Percentiles rank a stretch among this genome's conserved stretches.
These are phyloP conservation scores for Pythium scleroteichum DNA, from an alignment of 352 stramenopile species.

Conservation along the genomic window DNA sequence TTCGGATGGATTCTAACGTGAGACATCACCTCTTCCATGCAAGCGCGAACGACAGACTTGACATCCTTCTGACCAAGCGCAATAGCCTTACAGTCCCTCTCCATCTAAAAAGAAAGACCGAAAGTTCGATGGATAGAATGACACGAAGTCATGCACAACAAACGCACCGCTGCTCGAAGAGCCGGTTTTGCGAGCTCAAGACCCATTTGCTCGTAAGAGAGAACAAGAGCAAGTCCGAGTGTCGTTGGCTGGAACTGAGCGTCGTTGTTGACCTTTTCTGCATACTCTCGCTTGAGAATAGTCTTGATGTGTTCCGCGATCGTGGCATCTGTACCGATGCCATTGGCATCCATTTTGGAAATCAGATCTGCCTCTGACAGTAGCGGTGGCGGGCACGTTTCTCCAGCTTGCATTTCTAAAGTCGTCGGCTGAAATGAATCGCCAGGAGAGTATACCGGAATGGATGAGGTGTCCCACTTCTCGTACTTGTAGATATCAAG, in stretches of 20 bases:
- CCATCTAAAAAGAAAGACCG: conserved; percentile 87
- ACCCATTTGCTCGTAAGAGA: conserved; percentile 93
- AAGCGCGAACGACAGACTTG: conserved; percentile 72
- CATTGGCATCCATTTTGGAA: conserved; percentile 93
- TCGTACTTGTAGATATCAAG: conserved; percentile 96
- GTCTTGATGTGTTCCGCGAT: conserved; percentile 99
- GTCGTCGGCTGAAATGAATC: conserved; percentile 75
- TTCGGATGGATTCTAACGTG: no score
- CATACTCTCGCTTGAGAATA: conserved; percentile 98
- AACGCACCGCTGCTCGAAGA: conserved; percentile 82
- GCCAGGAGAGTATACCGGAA: conserved; percentile 83
- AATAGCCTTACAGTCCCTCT: conserved; percentile 91
- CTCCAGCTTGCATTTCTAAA: conserved; percentile 64
- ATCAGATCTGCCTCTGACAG: conserved; percentile 94
- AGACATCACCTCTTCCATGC: conserved; percentile 83
- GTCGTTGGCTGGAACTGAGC: conserved; percentile 94
- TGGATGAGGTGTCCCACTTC: conserved; percentile 85
- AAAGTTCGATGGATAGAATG: not conserved
- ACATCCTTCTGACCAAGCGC: conserved; percentile 75
- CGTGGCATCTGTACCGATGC: conserved; percentile 95
- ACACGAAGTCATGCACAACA: not conserved
- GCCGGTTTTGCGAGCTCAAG: conserved; percentile 96
- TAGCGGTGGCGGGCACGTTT: conserved; percentile 85
- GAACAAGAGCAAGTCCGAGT: conserved; percentile 88
- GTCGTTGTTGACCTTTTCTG: conserved; percentile 92